These are phyloP conservation scores for Solanum arcanum DNA, from an alignment of 257 asterid genomes.

Conservation along the genomic window DNA sequence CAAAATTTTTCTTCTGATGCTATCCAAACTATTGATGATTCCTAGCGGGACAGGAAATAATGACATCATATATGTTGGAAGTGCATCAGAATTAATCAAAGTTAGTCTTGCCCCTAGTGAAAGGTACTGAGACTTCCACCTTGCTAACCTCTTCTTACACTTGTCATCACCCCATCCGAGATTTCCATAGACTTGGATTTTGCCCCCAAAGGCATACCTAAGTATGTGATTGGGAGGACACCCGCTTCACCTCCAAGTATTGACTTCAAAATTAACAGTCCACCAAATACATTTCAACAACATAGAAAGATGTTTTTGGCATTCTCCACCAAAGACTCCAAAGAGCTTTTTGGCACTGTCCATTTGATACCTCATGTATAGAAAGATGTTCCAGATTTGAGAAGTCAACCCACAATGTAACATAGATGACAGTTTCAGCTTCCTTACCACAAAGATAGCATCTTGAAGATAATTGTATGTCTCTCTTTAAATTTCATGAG, in stretches of 20 bases:
- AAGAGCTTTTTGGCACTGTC: background rate
- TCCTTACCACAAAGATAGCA: background rate
- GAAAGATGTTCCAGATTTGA: background rate
- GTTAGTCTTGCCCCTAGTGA: background rate
- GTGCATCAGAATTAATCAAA: background rate
- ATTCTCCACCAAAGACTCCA: background rate
- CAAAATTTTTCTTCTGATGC: no score
- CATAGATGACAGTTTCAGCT: background rate
- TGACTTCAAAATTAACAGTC: background rate
- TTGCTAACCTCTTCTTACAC: background rate
- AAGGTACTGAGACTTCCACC: background rate
- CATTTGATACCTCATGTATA: background rate
- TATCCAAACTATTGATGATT: no score
- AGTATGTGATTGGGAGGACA: background rate
- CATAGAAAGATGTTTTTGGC: background rate
- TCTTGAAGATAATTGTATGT: background rate
- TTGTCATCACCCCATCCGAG: background rate
- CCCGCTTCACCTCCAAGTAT: background rate
- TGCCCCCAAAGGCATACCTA: background rate
- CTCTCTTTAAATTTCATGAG: background rate
- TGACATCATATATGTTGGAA: background rate
- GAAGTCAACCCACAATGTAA: background rate
- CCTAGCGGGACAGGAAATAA: background rate
- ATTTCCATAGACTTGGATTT: background rate
- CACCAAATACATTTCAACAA: background rate